These are phyloP conservation scores for Mortierella alpina DNA, from an alignment of 192 early-diverging fungal genomes.

Conservation along the genomic window DNA sequence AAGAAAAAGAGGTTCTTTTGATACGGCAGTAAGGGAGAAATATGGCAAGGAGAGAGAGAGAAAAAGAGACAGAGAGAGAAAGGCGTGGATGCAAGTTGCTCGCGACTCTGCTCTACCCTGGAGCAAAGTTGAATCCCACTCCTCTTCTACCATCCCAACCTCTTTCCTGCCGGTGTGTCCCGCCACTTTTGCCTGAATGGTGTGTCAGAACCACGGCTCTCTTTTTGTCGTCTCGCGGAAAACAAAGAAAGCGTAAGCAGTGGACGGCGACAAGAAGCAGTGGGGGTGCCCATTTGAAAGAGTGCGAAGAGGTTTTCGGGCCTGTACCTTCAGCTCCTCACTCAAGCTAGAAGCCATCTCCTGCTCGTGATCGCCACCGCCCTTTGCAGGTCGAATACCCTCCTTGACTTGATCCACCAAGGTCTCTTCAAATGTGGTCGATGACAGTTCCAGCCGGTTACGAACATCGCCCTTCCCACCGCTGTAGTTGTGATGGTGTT, in stretches of 20 bases:
- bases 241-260: not conserved
- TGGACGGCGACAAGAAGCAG: not conserved
- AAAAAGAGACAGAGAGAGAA: not conserved
- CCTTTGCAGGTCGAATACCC: not conserved
- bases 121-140: no score
- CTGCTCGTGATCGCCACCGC: conserved; percentile 8
- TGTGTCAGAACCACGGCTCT: no score
- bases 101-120: no score
- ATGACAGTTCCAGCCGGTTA: no score
- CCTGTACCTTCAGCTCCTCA: conserved; percentile 43
- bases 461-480: not conserved
- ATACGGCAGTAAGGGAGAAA: not conserved
- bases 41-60: not conserved
- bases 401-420: conserved; percentile 27
- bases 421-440: conserved; percentile 24
- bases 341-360: conserved; percentile 36
- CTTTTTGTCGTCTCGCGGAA: not conserved
- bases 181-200: no score
- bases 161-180: no score
- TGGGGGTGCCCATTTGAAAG: not conserved
- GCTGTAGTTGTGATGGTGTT: not conserved
- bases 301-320: not conserved
- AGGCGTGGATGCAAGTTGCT: not conserved
- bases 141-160: no score
- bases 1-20: not conserved